These are phyloP conservation scores for Fusarium xyrophilum DNA, from an alignment of 2,329 filamentous ascomycete genomes.

Conservation along the genomic window DNA sequence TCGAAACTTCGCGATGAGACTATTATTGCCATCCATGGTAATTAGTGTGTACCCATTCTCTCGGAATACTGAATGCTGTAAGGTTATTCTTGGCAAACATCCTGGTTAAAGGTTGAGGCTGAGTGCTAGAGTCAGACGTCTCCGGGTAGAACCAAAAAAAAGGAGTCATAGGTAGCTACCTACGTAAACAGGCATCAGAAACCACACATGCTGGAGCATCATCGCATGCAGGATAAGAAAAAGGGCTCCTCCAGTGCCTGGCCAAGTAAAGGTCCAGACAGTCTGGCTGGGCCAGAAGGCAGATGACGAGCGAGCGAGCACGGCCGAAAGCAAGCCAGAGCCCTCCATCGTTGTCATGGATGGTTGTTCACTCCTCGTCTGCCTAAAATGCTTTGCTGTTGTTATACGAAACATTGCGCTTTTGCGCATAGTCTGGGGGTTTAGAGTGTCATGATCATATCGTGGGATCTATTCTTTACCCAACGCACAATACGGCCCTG, in stretches of 20 bases:
- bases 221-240: conserved; percentile 11
- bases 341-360: conserved; percentile 2
- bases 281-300: conserved; percentile 1
- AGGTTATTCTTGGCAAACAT: conserved; percentile 12
- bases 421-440: neutral
- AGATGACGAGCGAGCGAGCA: conserved; percentile 8
- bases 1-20: neutral
- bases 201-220: conserved; percentile 5
- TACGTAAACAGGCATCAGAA: conserved; percentile 24
- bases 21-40: conserved; percentile 1
- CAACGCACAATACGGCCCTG: conserved; percentile 9
- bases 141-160: neutral
- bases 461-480: neutral
- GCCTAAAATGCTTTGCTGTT: conserved; percentile 17
- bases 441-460: conserved; percentile 5
- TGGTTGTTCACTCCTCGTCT: conserved; percentile 12
- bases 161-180: conserved; percentile 22
- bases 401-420: neutral
- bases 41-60: neutral
- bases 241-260: conserved; percentile 8
- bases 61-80: conserved; percentile 13
- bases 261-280: neutral
- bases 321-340: conserved; percentile 1
- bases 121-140: neutral
- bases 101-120: conserved; percentile 3